Conservation (phyloP, 2,329 filamentous ascomycete genomes). For the Colletotrichum tofieldiae region DNA sequence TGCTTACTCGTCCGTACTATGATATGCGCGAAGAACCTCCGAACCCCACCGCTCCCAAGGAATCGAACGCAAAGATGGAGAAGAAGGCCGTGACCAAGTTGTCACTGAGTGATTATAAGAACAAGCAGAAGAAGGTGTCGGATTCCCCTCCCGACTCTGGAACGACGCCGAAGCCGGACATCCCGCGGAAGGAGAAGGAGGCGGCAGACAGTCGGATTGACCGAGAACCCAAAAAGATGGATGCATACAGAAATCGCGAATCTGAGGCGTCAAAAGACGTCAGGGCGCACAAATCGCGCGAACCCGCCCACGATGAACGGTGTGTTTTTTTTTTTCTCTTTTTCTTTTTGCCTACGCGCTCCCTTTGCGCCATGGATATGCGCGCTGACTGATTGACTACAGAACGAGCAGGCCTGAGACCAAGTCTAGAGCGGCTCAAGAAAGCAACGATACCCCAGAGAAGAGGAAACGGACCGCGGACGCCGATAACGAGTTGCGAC, state of each 20-base stretch:
- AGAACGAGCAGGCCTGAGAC: conserved; percentile 34
- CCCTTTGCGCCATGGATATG: background rate
- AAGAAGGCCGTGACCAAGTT: conserved; percentile 67
- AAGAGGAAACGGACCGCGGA: conserved; percentile 65
- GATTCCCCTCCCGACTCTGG: conserved; percentile 42
- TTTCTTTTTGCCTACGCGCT: background rate
- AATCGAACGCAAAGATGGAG: conserved; percentile 59
- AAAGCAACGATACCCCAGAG: conserved; percentile 53
- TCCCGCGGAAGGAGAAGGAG: conserved; percentile 45
- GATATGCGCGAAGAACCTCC: conserved; percentile 69
- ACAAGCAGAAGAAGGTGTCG: conserved; percentile 61
- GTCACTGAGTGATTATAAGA: conserved; percentile 73
- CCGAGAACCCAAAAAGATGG: conserved; percentile 46
- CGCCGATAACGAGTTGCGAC: conserved; percentile 59
- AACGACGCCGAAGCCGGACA: conserved; percentile 47
- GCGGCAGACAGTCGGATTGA: conserved; percentile 35
- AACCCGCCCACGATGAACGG: conserved; percentile 51
- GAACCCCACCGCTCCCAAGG: conserved; percentile 57
- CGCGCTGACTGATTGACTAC: conserved; percentile 13
- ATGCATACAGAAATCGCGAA: conserved; percentile 47
- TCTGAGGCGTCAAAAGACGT: conserved; percentile 47
- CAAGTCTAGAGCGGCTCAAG: conserved; percentile 22
- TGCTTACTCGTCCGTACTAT: conserved; percentile 71
- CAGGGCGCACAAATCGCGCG: conserved; percentile 51
- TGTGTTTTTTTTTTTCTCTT: no score